Conservation (phyloP, 257 asterid genomes). For the Nemophila menziesii region DNA sequence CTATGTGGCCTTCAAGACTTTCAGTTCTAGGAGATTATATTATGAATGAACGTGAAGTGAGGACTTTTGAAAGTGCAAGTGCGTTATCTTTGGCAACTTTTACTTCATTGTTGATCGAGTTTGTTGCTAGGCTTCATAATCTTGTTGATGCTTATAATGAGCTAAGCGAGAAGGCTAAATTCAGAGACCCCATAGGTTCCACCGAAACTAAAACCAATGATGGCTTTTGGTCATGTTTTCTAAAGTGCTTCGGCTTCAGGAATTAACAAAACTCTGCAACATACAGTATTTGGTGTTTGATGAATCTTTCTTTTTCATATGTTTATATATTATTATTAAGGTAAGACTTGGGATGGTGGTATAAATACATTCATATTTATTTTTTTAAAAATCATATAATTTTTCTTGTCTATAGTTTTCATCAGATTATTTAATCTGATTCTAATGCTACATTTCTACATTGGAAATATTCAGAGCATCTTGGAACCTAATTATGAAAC, state of each 20-base stretch:
- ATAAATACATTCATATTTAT: no score
- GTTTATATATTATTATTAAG: no score
- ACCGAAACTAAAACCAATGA: constrained; percentile 15
- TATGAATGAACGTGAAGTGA: constrained; percentile 67
- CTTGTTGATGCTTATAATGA: constrained; percentile 55
- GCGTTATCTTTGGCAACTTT: constrained; percentile 78
- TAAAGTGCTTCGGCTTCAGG: constrained; percentile 22
- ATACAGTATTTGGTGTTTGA: no score
- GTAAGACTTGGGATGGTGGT: no score
- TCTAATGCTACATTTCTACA: no score
- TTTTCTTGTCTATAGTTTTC: no score
- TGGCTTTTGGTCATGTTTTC: constrained; percentile 32
- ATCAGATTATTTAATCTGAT: no score
- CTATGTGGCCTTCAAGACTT: constrained; percentile 89
- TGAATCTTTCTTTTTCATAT: no score
- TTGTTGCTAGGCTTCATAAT: constrained; percentile 92
- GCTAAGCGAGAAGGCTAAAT: constrained; percentile 66
- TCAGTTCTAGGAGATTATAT: constrained; percentile 60
- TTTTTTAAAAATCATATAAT: no score
- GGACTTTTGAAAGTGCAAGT: constrained; percentile 84
- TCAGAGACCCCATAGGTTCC: constrained; percentile 34
- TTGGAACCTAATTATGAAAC: no score
- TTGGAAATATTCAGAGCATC: no score
- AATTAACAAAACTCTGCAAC: no score
- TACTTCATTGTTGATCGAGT: constrained; percentile 75